These are phyloP conservation scores for Chlamydomonas incerta DNA, from an alignment of 139 green algal genomes.

Conservation along the genomic window DNA sequence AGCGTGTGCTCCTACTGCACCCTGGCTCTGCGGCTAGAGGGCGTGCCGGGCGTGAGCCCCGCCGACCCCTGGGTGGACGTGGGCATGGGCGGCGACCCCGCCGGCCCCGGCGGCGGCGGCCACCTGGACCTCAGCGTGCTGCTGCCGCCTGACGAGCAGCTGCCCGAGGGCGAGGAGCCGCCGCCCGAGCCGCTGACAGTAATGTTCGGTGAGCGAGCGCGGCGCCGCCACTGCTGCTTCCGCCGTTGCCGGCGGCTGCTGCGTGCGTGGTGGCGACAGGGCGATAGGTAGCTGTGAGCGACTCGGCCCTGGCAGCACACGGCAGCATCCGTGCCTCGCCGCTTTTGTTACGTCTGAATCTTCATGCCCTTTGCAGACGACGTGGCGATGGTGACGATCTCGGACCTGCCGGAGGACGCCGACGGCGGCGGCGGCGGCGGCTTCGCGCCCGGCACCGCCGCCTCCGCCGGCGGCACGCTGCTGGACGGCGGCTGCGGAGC, in stretches of 20 bases:
- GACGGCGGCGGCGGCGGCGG: not conserved
- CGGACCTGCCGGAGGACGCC: not conserved
- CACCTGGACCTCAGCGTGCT: slow-evolving; percentile 5
- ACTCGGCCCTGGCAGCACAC: too few relatives aligned
- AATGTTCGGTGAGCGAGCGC: slow-evolving; percentile 2
- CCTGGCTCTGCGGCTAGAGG: not conserved
- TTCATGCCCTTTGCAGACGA: not conserved
- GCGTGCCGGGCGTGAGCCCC: slow-evolving; percentile 3
- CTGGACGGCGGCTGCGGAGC: too few relatives aligned
- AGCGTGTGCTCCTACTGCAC: slow-evolving; percentile 28
- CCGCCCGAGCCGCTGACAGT: not conserved
- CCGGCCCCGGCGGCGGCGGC: not conserved
- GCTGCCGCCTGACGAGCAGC: not conserved
- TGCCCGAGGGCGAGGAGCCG: not conserved
- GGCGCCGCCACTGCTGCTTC: too few relatives aligned
- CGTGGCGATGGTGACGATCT: not conserved
- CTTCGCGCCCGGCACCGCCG: too few relatives aligned
- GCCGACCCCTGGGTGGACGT: slow-evolving; percentile 25
- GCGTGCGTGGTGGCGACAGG: too few relatives aligned
- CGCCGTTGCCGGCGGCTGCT: too few relatives aligned
- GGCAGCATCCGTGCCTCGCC: too few relatives aligned
- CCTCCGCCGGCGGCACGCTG: too few relatives aligned
- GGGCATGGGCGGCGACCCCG: not conserved
- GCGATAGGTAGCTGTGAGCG: too few relatives aligned
- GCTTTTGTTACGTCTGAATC: not conserved